These are phyloP conservation scores for Ustilago curta DNA, from an alignment of 1,284 basidiomycete species.

Conservation along the genomic window DNA sequence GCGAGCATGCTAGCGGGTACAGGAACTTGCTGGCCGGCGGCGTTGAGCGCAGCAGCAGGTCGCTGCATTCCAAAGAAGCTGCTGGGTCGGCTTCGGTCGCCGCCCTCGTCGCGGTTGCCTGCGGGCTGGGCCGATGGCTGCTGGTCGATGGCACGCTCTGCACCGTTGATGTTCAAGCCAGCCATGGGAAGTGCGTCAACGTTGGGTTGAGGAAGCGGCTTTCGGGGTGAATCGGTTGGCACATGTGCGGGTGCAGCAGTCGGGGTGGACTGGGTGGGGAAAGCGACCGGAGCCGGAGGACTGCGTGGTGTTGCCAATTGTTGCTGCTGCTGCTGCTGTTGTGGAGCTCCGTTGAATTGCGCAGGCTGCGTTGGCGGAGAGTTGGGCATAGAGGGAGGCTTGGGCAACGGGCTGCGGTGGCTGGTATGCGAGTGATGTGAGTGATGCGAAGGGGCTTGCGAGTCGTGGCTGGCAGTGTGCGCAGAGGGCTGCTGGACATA, in stretches of 20 bases:
- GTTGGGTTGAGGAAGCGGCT: constrained; percentile 9
- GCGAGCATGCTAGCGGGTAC: constrained; percentile 35
- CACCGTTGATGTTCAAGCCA: constrained; percentile 21
- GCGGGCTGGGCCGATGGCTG: constrained; percentile 11
- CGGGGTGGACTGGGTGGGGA: constrained; percentile 10
- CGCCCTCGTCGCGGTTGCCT: constrained; percentile 25
- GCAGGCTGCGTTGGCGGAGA: constrained; percentile 13
- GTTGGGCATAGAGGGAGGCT: constrained; percentile 24
- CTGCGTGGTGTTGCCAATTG: constrained; percentile 8
- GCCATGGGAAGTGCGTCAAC: constrained; percentile 24
- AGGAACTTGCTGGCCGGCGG: constrained; percentile 44
- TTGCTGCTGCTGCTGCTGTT: constrained; percentile 6
- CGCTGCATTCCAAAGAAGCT: constrained; percentile 62
- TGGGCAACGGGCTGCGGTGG: constrained; percentile 38
- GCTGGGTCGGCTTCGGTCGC: constrained; percentile 35
- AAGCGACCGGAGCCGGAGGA: constrained; percentile 11
- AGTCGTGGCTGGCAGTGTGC: constrained; percentile 18
- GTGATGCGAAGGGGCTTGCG: constrained; percentile 23
- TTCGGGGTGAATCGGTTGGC: constrained; percentile 4
- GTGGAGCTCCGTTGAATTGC: constrained; percentile 4
- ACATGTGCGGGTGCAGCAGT: not conserved
- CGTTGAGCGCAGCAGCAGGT: constrained; percentile 47
- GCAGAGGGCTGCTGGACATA: constrained; percentile 33
- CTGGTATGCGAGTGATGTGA: constrained; percentile 25
- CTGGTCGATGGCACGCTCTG: constrained; percentile 10